These are phyloP conservation scores for Coemansia sp. DNA, from an alignment of 192 early-diverging fungal genomes.

Conservation along the genomic window DNA sequence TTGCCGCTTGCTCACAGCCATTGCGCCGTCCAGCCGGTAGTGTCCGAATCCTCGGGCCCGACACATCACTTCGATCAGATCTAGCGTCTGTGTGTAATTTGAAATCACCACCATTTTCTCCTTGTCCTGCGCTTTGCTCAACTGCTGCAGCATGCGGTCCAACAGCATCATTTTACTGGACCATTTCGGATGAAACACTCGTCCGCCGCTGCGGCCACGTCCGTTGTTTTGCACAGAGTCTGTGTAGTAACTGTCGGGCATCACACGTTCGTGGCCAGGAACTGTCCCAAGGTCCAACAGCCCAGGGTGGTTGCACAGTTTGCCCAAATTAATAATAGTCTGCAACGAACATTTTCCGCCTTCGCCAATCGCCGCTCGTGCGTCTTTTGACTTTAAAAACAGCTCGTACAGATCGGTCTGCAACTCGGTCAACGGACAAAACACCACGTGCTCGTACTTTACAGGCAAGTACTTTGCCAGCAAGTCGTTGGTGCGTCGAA, in stretches of 20 bases:
- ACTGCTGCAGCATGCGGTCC: constrained; percentile 74
- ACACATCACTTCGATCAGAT: constrained; percentile 91
- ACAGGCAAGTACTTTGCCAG: constrained; percentile 95
- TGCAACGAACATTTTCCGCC: constrained; percentile 80
- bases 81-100: constrained; percentile 98
- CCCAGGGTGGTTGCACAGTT: constrained; percentile 96
- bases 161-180: constrained; percentile 91
- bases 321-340: constrained; percentile 91
- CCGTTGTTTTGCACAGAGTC: constrained; percentile 14
- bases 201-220: constrained; percentile 15
- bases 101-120: constrained; percentile 99
- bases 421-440: constrained; percentile 75
- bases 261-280: constrained; percentile 59
- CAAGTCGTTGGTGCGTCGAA: constrained; percentile 94
- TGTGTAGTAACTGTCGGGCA: constrained; percentile 58
- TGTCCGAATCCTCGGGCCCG: constrained; percentile 67
- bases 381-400: constrained; percentile 72
- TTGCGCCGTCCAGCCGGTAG: constrained; percentile 87
- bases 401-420: constrained; percentile 82
- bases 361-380: constrained; percentile 58
- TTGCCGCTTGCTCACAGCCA: constrained; percentile 90
- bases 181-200: constrained; percentile 60
- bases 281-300: constrained; percentile 70
- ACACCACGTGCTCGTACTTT: constrained; percentile 99
- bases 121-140: constrained; percentile 62